Base-by-base conservation (phyloP, 306 rosid genomes). In the Castanea crenata region DNA sequence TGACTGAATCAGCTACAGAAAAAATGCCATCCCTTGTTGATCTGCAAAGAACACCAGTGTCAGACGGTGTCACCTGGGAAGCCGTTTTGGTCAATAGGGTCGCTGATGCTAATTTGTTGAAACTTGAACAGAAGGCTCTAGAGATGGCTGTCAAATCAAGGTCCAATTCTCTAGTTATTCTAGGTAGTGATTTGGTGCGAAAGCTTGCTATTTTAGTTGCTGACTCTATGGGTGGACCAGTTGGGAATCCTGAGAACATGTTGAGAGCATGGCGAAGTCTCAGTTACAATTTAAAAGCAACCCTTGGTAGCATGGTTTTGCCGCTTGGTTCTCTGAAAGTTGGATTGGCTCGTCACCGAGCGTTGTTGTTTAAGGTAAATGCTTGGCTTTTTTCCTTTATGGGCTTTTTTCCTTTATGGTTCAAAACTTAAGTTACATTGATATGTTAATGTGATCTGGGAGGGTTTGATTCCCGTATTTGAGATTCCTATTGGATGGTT, bases 311-410 rank as follows among this genome's bases (percentile, higher is more conserved):
- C 85, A 88, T 91, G 93, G 88, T 93, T 86, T 85, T 95, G 88
- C 98, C 98, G 20, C 94, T 95, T 76, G 99, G 99, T 86, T 95
- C 98, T 74, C 74, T 95, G 73, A 91, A 90, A 55, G 82, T 91
- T 75, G 99, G 99, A 83, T 87, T 95, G 91, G 98, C 97, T 70
- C 92, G 99, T 68, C 99, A 95, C 86, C 99, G 99, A 32, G 98
- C 99, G 34, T 93, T 95, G 87, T 82, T 95, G 83, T 93, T 93
- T 84, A 95, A 95, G 99, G 99, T 95, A 83, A 74, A 55, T 79
- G 63, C 76, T 61, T 64, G 57, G 38, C 61, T 25, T 58, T 46
- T 75, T 31, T 57, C 62, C 44, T 70, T 52, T 69, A 67, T 68
- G 32, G 55, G 38, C 61, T 25, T 58, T 46, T 75, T 31, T 57